Evolutionary conservation across 2,329 filamentous ascomycete genomes (phyloP).

Genomic region (Teratosphaeria pseudoeucalypti): DNA sequence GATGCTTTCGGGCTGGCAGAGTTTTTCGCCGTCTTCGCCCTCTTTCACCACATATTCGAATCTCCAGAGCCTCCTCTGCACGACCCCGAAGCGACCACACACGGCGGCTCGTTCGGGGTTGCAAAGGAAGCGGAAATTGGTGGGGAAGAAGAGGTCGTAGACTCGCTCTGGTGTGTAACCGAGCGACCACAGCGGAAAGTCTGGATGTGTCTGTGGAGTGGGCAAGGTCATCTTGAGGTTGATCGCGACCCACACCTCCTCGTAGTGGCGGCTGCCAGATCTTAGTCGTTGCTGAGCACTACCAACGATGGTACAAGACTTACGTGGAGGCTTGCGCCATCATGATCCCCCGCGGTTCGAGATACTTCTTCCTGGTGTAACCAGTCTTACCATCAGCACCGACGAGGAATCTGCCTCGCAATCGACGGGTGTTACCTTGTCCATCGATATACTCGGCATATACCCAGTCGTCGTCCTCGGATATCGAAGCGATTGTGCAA

Average conservation of each 20-base stretch:
- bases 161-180: constrained; percentile 38
- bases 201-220: constrained; percentile 37
- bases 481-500: not conserved
- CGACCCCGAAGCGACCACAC: constrained; percentile 35
- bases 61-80: constrained; percentile 28
- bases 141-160: constrained; percentile 40
- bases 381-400: constrained; percentile 4
- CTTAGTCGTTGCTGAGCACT: not conserved
- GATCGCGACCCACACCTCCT: constrained; percentile 38
- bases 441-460: not conserved
- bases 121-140: constrained; percentile 33
- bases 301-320: not conserved
- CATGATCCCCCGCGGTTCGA: constrained; percentile 1
- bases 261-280: constrained; percentile 17
- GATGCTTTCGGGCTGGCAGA: not conserved
- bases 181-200: constrained; percentile 39
- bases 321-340: not conserved
- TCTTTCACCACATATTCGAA: constrained; percentile 8
- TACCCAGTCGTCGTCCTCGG: not conserved
- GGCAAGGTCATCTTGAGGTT: constrained; percentile 37
- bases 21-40: constrained; percentile 1
- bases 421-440: not conserved
- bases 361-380: constrained; percentile 1
- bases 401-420: not conserved
- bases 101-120: constrained; percentile 35